Percentiles rank a stretch among this genome's conserved stretches.
These are phyloP conservation scores for Pythium diclinum DNA, from an alignment of 352 stramenopile species.

Conservation along the genomic window DNA sequence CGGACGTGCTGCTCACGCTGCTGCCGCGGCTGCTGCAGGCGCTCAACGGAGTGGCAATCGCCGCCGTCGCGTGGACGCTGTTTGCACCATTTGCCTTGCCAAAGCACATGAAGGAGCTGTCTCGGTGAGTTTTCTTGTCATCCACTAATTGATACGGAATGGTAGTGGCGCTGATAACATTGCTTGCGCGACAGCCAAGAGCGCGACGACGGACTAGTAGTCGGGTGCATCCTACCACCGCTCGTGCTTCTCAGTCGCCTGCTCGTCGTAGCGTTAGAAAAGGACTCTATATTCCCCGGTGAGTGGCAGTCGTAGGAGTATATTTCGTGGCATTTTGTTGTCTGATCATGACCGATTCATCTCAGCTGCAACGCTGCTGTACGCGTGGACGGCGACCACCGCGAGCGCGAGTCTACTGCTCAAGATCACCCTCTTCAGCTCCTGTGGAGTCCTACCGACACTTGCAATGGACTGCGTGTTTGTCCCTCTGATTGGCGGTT, in stretches of 20 bases:
- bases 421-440: conserved; percentile 41
- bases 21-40: conserved; percentile 37
- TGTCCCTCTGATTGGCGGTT: conserved; percentile 24
- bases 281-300: conserved; percentile 28
- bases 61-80: conserved; percentile 29
- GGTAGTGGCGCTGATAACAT: neutral
- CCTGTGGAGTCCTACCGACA: conserved; percentile 33
- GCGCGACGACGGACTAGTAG: conserved; percentile 48
- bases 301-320: neutral
- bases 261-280: conserved; percentile 32
- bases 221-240: conserved; percentile 58
- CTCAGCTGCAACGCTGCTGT: conserved; percentile 46
- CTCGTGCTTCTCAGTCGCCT: conserved; percentile 61
- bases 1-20: conserved; percentile 7
- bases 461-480: conserved; percentile 42
- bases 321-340: neutral
- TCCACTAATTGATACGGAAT: neutral
- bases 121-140: conserved; percentile 1
- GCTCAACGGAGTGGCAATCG: conserved; percentile 34
- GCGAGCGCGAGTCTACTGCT: conserved; percentile 45
- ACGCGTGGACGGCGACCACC: conserved; percentile 51
- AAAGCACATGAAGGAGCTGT: conserved; percentile 22
- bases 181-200: conserved; percentile 36
- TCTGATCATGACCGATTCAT: neutral
- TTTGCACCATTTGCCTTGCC: conserved; percentile 21